Evolutionary conservation across 1,284 basidiomycete species (phyloP), one percentile per base, ranked within the genome.

Genomic region (Ganoderma leucocontextum): DNA sequence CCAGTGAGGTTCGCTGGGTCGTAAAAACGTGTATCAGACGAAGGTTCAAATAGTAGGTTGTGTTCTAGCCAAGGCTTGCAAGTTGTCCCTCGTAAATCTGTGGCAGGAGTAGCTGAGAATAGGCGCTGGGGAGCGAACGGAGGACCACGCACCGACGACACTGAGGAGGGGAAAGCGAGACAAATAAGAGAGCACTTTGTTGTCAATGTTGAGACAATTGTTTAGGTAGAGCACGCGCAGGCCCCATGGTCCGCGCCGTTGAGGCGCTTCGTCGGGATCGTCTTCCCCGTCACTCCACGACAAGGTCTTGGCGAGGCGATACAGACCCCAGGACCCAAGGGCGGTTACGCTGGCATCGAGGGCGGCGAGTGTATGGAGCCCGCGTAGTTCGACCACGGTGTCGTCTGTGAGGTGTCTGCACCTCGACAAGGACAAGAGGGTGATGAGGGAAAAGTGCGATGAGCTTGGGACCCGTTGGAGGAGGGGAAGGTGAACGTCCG

Each of bases 321-420:
- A 76, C 3, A 94, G 76, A 10, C 86, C 90, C 72, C 85, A 82
- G 1, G 85, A 73, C 2, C 86, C 85, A 29, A 94, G 74, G 0
- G 69, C 38, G 1, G 89, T 89, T 4, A 77, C 78, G 67, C 87
- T 88, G 13, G 86, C 83, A 76, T 93, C 90, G n/a, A 93, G 79
- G 0, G 88, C 91, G 52, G 80, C 74, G 25, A 93, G 80, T 5
- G 81, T 80, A 72, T 86, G 85, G 10, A 93, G 81, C 6, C 78
- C 73, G 41, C 83, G 84, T 17, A 93, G 80, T 12, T 80, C 73
- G 25, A 82, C 65, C 22, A 91, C 80, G 49, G 83, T 85, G 25
- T 85, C 78, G 76, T 93, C 91, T 29, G 82, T 86, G 0, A 93
- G 79, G 22, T 86, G 80, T 6, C 67, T 52, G 72, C 89, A 89